Percentiles rank a stretch among this genome's conserved stretches.
Evolutionary conservation across 495 filamentous ascomycete genomes (phyloP).

Genomic region (Pyrenopolyporus hunteri): DNA sequence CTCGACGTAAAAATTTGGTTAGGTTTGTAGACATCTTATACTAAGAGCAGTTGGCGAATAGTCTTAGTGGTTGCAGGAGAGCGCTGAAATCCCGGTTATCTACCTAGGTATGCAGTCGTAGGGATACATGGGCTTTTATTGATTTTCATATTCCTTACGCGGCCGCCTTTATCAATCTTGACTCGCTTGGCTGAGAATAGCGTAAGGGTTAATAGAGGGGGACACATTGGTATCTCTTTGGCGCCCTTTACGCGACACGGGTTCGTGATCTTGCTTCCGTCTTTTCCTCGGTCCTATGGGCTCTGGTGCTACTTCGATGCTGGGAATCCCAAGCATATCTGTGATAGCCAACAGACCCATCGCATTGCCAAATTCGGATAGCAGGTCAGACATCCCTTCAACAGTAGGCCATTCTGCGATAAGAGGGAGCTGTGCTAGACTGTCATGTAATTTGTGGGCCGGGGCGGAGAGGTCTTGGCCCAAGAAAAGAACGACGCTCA

Average conservation of each 20-base stretch:
- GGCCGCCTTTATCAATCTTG: conserved; percentile 13
- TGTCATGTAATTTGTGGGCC: conserved; percentile 18
- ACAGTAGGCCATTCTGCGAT: conserved; percentile 40
- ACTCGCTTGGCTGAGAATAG: conserved; percentile 28
- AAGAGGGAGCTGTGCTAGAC: conserved; percentile 27
- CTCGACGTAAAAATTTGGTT: too few relatives aligned
- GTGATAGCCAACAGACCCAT: conserved; percentile 18
- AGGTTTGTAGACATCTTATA: too few relatives aligned
- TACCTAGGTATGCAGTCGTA: too few relatives aligned
- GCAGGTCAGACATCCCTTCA: conserved; percentile 18
- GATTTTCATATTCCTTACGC: too few relatives aligned
- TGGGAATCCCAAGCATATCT: conserved; percentile 28
- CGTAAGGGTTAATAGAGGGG: conserved; percentile 31
- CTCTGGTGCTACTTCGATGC: not conserved
- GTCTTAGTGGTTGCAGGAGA: too few relatives aligned
- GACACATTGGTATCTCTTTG: conserved; percentile 9
- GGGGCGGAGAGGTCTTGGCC: conserved; percentile 14
- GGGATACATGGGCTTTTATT: too few relatives aligned
- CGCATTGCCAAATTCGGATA: conserved; percentile 16
- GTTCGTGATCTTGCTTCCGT: conserved; percentile 8
- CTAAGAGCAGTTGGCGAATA: too few relatives aligned
- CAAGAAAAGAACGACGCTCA: conserved; percentile 42
- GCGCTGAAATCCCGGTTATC: too few relatives aligned
- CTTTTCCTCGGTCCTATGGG: not conserved
- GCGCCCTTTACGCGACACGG: not conserved